These are phyloP conservation scores for Pleurotus eryngii DNA, from an alignment of 768 basidiomycete species.

Conservation along the genomic window DNA sequence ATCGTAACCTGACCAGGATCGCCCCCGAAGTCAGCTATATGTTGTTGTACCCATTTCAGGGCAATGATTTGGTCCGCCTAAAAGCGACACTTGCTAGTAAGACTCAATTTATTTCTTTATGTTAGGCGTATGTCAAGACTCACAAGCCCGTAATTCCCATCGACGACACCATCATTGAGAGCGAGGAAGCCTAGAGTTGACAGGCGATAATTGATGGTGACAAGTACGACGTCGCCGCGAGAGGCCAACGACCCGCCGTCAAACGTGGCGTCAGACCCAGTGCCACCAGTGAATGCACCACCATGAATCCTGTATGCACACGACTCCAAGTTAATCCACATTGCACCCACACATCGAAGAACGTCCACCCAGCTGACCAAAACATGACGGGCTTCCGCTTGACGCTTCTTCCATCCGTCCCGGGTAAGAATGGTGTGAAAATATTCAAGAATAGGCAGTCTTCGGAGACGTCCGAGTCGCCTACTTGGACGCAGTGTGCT, in stretches of 20 bases:
- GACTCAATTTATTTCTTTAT: not conserved
- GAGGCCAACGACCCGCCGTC: conserved; percentile 44
- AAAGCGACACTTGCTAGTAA: not conserved
- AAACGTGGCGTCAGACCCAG: conserved; percentile 35
- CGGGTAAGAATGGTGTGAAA: conserved; percentile 37
- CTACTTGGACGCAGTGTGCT: conserved; percentile 22
- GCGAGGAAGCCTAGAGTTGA: conserved; percentile 62
- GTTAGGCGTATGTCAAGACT: conserved; percentile 22
- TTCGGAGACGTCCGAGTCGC: conserved; percentile 20
- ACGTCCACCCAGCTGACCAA: conserved; percentile 19
- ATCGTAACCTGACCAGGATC: conserved; percentile 45
- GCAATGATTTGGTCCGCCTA: conserved; percentile 21
- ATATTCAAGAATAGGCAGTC: conserved; percentile 48
- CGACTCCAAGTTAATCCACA: not conserved
- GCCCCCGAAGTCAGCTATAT: conserved; percentile 55
- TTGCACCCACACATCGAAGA: not conserved
- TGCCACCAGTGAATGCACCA: conserved; percentile 40
- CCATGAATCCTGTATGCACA: conserved; percentile 33
- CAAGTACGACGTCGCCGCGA: conserved; percentile 57
- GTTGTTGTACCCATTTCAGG: conserved; percentile 54
- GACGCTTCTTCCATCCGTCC: conserved; percentile 10
- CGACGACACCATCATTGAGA: conserved; percentile 39
- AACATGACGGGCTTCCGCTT: conserved; percentile 41
- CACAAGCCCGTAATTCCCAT: conserved; percentile 36
- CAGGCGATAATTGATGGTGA: conserved; percentile 65